Conservation (phyloP, 2,329 filamentous ascomycete species). For the Pestalotiopsis sp. region DNA sequence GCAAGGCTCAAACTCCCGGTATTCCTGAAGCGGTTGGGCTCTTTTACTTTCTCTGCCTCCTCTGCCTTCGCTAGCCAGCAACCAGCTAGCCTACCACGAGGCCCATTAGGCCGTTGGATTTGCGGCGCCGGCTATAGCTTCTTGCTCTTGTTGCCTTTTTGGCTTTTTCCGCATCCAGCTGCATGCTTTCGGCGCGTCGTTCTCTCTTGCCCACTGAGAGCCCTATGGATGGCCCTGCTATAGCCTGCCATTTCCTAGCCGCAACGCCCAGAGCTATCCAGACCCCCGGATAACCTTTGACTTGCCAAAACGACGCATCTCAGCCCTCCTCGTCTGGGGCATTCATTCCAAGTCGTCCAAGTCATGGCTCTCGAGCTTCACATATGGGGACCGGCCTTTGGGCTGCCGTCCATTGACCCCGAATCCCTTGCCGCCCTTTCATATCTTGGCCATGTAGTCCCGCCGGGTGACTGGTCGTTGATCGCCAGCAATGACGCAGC, state of each 20-base stretch:
- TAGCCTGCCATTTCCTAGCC: neutral
- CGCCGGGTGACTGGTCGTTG: conserved; percentile 65
- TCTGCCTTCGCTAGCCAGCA: too few relatives aligned
- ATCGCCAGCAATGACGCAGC: conserved; percentile 74
- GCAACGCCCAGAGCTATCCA: neutral
- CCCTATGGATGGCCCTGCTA: neutral
- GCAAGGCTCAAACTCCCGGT: neutral
- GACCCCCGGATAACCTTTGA: neutral
- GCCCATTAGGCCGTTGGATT: too few relatives aligned
- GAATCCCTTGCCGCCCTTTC: conserved; percentile 86
- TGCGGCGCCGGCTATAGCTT: neutral
- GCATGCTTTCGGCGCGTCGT: neutral
- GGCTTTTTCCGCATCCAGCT: neutral
- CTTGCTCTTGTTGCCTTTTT: neutral
- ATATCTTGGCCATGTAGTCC: conserved; percentile 69
- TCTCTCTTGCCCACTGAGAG: neutral
- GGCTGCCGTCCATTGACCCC: conserved; percentile 85
- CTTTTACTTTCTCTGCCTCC: neutral
- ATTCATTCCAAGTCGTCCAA: neutral
- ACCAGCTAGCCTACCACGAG: too few relatives aligned
- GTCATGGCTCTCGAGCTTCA: conserved; percentile 70
- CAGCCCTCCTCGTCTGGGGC: neutral
- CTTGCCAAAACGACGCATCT: neutral
- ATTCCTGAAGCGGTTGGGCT: conserved; percentile 1
- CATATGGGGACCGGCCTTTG: conserved; percentile 88